Evolutionary conservation across 2,329 filamentous ascomycete genomes (phyloP), one percentile per base, ranked within the genome.

Genomic region (Orbilia oligospora): DNA sequence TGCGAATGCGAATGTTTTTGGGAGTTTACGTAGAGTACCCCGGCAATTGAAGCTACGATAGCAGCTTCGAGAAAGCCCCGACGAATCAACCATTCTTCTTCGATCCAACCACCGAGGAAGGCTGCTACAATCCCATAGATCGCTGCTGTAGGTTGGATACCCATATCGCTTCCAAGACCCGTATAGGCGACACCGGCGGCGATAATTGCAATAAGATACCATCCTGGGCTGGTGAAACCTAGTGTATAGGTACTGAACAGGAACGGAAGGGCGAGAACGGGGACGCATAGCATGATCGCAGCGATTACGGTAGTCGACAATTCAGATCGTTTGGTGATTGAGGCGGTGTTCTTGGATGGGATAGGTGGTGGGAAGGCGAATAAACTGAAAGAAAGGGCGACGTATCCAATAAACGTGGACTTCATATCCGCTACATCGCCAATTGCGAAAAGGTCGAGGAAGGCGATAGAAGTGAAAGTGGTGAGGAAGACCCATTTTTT

Each of bases 401-500:
- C n/a, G 22, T 79, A 79, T 63, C 76, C 76, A 0, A 46, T 75
- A 1, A 63, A 5, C 4, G 76, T 75, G 6, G 69, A 46, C 8
- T 71, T 66, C 55, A 69, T 68, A n/a, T 79, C 76, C 27, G 55
- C 16, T 3, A 55, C 63, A 36, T 79, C 71, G 0, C 71, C 76
- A 18, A 79, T 68, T 12, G 71, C 70, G 27, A 73, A 79, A 10
- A 75, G 65, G 20, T 75, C 69, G 0, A 79, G 30, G 22, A 79
- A 79, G 8, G 76, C 76, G 9, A 63, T 65, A 0, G 70, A 73
- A 4, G 72, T n/a, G 12, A 75, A 71, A 14, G 66, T 58, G 0
- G 69, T 71, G n/a, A 79, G 27, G 30, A 78, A 72, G 18, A 78
- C 38, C 75, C 75, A 78, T 46, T 78, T 63, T 18, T 64, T 46